Base-by-base conservation (phyloP, 1,284 basidiomycete genomes). In the Hypsizygus ulmarius region DNA sequence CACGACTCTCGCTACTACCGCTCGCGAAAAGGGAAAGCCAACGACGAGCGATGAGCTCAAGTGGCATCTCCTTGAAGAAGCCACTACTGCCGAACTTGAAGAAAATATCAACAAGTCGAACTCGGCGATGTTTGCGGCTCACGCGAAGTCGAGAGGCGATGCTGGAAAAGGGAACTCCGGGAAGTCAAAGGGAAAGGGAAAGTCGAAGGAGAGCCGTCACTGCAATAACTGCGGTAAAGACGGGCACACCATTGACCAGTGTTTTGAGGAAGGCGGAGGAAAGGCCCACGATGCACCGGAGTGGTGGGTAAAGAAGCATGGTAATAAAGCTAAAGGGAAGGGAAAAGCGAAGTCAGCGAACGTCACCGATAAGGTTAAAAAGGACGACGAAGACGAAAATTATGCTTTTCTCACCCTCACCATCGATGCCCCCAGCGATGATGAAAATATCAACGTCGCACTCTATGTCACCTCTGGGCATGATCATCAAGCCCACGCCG, bases 1-100 rank as follows among this genome's bases (percentile, higher is more conserved):
- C 40, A 52, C 49, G 2, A 43, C 57, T n/a, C 49, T 62, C 19
- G 25, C 29, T 21, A 42, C 53, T 14, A 39, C 32, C n/a, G 19
- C 42, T 27, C 12, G 42, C 8, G 15, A 12, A 3, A 14, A 14
- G 8, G n/a, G 29, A 14, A 35, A 33, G 11, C 1, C 18, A 10
- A 7, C 37, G 19, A 5, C 40, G 6, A 44, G 42, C 12, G 3
- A 35, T 4, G n/a, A n/a, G n/a, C n/a, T n/a, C n/a, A n/a, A n/a
- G n/a, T n/a, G n/a, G n/a, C n/a, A n/a, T n/a, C n/a, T n/a, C n/a
- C n/a, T n/a, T n/a, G n/a, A n/a, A n/a, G n/a, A n/a, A n/a, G n/a
- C n/a, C n/a, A n/a, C n/a, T n/a, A n/a, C n/a, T n/a, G n/a, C n/a
- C n/a, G n/a, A n/a, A n/a, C n/a, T n/a, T n/a, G n/a, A n/a, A n/a